Base-by-base conservation (phyloP, 1,139 yeast genomes). In the Blastobotrys illinoisensis region DNA sequence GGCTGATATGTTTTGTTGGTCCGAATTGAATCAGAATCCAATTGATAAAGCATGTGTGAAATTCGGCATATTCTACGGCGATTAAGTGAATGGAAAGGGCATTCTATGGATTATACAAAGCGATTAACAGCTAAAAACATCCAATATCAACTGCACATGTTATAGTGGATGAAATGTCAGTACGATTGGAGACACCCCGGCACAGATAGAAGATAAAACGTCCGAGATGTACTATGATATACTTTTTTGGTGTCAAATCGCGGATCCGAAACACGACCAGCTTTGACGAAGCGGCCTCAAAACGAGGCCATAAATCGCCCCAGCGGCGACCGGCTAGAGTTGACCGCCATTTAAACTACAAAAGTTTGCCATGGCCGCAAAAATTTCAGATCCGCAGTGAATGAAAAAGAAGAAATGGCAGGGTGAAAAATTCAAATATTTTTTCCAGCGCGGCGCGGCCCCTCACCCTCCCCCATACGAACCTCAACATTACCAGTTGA, bases 101-200 rank as follows among this genome's bases (percentile, higher is more conserved):
- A n/a, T n/a, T n/a, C n/a, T n/a, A n/a, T n/a, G n/a, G n/a, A n/a
- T n/a, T n/a, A n/a, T n/a, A n/a, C n/a, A n/a, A n/a, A n/a, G n/a
- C n/a, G n/a, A n/a, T n/a, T n/a, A n/a, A n/a, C n/a, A n/a, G n/a
- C n/a, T n/a, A n/a, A n/a, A n/a, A n/a, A n/a, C n/a, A n/a, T n/a
- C n/a, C n/a, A n/a, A n/a, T n/a, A n/a, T n/a, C n/a, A n/a, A n/a
- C n/a, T n/a, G n/a, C n/a, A n/a, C n/a, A n/a, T n/a, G n/a, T n/a
- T n/a, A n/a, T n/a, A n/a, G n/a, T n/a, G n/a, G n/a, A n/a, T n/a
- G n/a, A 40, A 16, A 61, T 64, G 67, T 64, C 46, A 56, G 68
- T 64, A 66, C 56, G 62, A 60, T 59, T 64, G 67, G 68, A 64
- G 68, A 64, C 68, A 58, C 66, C 56, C 57, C 58, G 61, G 56